A percentile compares a stretch with the other conserved stretches of the same genome.
These are phyloP conservation scores for Vanilla planifolia DNA, from an alignment of 106 monocot genomes.

Conservation along the genomic window DNA sequence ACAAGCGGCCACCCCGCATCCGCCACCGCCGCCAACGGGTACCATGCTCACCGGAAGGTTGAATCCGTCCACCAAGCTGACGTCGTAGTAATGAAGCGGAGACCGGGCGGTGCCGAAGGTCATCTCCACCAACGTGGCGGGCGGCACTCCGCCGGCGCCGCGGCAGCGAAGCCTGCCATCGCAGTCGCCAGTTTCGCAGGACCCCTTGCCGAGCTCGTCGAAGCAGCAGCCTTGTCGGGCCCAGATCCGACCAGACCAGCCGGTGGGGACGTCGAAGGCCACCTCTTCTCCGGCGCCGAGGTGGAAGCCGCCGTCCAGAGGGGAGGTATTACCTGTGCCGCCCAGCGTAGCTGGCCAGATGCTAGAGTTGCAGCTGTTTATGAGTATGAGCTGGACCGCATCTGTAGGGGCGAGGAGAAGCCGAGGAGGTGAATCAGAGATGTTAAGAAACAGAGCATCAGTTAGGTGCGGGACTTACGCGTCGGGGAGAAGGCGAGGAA, in stretches of 20 bases:
- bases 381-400: constrained; percentile 18
- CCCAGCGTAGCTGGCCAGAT: constrained; percentile 31
- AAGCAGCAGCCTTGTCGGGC: constrained; percentile 46
- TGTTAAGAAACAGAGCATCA: not conserved
- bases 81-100: constrained; percentile 64
- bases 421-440: not conserved
- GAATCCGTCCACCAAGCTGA: constrained; percentile 74
- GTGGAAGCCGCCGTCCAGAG: constrained; percentile 20
- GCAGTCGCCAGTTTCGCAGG: constrained; percentile 70
- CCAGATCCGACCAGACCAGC: constrained; percentile 70
- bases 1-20: constrained; percentile 58
- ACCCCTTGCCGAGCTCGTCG: constrained; percentile 28
- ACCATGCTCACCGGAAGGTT: constrained; percentile 52
- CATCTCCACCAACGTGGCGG: constrained; percentile 70
- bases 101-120: constrained; percentile 46
- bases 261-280: constrained; percentile 14
- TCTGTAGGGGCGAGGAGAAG: not conserved
- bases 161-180: constrained; percentile 37
- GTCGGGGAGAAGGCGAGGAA: not conserved
- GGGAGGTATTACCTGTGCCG: constrained; percentile 14
- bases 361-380: constrained; percentile 23
- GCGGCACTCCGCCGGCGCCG: constrained; percentile 40
- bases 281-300: constrained; percentile 12
- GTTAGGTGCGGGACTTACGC: not conserved
- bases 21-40: constrained; percentile 43